Conservation (phyloP, 2,329 filamentous ascomycete genomes). For the Microdochium paspali region DNA sequence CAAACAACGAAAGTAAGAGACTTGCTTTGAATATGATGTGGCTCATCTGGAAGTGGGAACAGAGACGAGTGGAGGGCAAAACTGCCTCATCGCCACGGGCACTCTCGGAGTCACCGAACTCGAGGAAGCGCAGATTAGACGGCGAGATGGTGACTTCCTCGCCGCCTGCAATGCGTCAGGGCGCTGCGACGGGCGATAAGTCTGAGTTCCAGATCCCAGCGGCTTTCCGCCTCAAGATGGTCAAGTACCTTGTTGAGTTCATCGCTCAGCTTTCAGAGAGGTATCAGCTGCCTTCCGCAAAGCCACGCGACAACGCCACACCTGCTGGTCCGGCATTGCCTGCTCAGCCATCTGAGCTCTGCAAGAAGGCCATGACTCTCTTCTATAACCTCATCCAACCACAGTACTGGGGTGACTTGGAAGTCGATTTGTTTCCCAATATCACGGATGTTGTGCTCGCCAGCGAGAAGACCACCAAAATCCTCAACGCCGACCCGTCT, state of each 20-base stretch:
- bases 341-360: constrained; percentile 62
- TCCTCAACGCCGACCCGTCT: constrained; percentile 47
- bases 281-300: constrained; percentile 65
- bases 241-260: constrained; percentile 93
- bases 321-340: constrained; percentile 36
- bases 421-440: constrained; percentile 84
- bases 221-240: constrained; percentile 64
- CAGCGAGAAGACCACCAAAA: constrained; percentile 62
- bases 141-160: constrained; percentile 45
- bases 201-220: constrained; percentile 60
- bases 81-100: constrained; percentile 26
- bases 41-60: constrained; percentile 88
- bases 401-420: constrained; percentile 83
- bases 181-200: constrained; percentile 34
- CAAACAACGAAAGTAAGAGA: constrained; percentile 84
- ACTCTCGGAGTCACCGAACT: constrained; percentile 60
- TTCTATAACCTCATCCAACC: constrained; percentile 79
- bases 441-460: constrained; percentile 79
- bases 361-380: constrained; percentile 74
- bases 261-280: constrained; percentile 85
- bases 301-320: constrained; percentile 44
- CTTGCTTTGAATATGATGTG: constrained; percentile 84
- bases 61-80: constrained; percentile 63
- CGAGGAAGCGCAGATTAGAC: constrained; percentile 69
- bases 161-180: constrained; percentile 39